Conservation (phyloP, 805 yeast genomes). For the Myxozyma kluyveri region DNA sequence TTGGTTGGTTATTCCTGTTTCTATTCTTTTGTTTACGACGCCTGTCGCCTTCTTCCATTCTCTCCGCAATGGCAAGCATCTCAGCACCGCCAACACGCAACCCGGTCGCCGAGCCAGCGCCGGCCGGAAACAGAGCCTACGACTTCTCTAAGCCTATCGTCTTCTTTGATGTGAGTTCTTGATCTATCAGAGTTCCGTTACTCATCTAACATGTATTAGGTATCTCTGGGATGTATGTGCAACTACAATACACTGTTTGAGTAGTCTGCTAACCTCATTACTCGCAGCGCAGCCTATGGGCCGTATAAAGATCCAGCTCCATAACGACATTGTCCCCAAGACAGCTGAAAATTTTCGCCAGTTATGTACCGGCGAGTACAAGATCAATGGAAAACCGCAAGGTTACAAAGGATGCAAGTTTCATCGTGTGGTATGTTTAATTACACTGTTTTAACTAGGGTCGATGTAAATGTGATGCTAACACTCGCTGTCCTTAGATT, state of each 20-base stretch:
- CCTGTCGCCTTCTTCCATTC: too few relatives aligned
- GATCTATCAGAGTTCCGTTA: background rate
- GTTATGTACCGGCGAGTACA: constrained; percentile 51
- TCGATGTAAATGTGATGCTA: too few relatives aligned
- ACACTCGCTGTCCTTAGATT: too few relatives aligned
- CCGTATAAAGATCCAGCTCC: constrained; percentile 47
- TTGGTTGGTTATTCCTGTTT: too few relatives aligned
- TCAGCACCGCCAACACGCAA: constrained; percentile 7
- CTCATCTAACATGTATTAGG: background rate
- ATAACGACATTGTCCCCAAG: constrained; percentile 43
- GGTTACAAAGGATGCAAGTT: constrained; percentile 43
- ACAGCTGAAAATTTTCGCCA: constrained; percentile 54
- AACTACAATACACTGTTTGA: background rate
- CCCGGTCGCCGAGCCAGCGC: background rate
- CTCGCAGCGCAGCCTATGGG: constrained; percentile 40
- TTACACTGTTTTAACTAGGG: background rate
- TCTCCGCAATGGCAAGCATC: constrained; percentile 15
- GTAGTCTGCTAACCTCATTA: background rate
- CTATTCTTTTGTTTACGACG: too few relatives aligned
- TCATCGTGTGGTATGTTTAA: constrained; percentile 26
- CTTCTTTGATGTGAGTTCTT: constrained; percentile 42
- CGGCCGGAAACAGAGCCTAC: constrained; percentile 5
- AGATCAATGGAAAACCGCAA: constrained; percentile 42
- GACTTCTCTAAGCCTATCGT: constrained; percentile 40
- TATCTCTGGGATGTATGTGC: background rate